These are phyloP conservation scores for Phytophthora sp. DNA, from an alignment of 352 stramenopile genomes.

Conservation along the genomic window DNA sequence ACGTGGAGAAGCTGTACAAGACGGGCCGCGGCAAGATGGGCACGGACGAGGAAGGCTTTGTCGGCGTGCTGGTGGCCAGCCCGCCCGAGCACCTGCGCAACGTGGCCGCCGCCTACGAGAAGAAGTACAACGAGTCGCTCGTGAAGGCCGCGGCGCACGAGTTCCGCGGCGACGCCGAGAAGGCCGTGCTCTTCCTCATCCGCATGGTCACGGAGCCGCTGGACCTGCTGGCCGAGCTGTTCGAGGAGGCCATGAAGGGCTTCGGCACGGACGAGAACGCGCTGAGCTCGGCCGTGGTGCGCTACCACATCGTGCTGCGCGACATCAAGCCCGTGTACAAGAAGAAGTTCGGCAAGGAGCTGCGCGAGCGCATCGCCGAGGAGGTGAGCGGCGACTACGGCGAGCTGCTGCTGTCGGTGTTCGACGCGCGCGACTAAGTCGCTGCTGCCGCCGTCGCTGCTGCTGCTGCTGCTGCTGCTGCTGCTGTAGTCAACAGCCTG, in stretches of 20 bases:
- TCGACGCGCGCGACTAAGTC: slow-evolving; percentile 53
- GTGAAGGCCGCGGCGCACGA: slow-evolving; percentile 70
- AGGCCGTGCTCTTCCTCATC: slow-evolving; percentile 67
- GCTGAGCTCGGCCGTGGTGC: slow-evolving; percentile 67
- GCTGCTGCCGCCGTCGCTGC: too few species aligned
- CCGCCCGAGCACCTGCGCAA: slow-evolving; percentile 70
- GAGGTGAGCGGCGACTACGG: slow-evolving; percentile 82
- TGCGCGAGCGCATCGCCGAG: slow-evolving; percentile 80
- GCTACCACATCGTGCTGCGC: slow-evolving; percentile 82
- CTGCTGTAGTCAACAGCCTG: background rate
- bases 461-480: background rate
- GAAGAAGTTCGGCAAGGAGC: slow-evolving; percentile 80
- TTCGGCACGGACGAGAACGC: slow-evolving; percentile 77
- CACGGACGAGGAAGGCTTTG: slow-evolving; percentile 74
- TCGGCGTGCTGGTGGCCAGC: slow-evolving; percentile 53
- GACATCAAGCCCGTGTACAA: slow-evolving; percentile 87
- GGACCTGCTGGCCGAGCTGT: slow-evolving; percentile 64
- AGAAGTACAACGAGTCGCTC: slow-evolving; percentile 76
- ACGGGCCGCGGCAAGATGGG: slow-evolving; percentile 71
- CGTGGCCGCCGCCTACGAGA: slow-evolving; percentile 62
- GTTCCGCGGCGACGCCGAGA: slow-evolving; percentile 64
- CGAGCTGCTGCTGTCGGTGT: slow-evolving; percentile 66
- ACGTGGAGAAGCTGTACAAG: slow-evolving; percentile 76
- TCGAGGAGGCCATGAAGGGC: slow-evolving; percentile 76
- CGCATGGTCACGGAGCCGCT: slow-evolving; percentile 72